Percentiles rank a stretch among this genome's conserved stretches.
phyloP scores from a whole-genome alignment of 2,329 filamentous ascomycete species.

The Dendryphion nanum region DNA sequence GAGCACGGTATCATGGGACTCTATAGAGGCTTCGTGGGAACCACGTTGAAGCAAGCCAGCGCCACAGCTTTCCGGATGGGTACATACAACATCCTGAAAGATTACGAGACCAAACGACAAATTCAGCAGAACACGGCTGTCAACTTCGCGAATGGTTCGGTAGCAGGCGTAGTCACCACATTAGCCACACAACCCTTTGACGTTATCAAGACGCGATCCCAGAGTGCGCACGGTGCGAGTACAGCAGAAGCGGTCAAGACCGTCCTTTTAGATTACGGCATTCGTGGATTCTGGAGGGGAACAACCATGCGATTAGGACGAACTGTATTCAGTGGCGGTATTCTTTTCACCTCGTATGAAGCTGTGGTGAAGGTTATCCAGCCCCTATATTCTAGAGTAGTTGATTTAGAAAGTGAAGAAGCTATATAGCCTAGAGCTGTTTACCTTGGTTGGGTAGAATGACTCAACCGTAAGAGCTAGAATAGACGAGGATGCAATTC shows the following conservation, averaged over 20 bases:
- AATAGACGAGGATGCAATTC: too few relatives aligned
- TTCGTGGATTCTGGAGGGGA: constrained; percentile 64
- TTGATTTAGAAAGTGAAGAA: constrained; percentile 13
- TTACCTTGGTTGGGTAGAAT: too few relatives aligned
- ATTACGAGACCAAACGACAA: constrained; percentile 50
- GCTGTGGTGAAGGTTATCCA: constrained; percentile 52
- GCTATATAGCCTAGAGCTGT: constrained; percentile 15
- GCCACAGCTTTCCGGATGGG: constrained; percentile 63
- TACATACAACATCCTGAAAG: constrained; percentile 63
- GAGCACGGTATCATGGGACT: constrained; percentile 56
- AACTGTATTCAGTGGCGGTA: constrained; percentile 65
- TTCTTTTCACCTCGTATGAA: constrained; percentile 64
- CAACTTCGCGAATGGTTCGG: constrained; percentile 62
- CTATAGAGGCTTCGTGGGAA: constrained; percentile 60
- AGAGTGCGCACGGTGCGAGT: constrained; percentile 58
- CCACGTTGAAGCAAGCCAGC: constrained; percentile 61
- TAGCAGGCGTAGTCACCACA: constrained; percentile 61
- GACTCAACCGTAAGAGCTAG: too few relatives aligned
- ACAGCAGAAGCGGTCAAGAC: constrained; percentile 57
- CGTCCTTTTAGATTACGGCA: constrained; percentile 56
- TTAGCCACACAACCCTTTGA: constrained; percentile 62
- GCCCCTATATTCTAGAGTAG: constrained; percentile 33
- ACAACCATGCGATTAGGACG: constrained; percentile 67
- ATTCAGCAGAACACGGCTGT: constrained; percentile 51
- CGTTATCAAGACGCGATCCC: constrained; percentile 62